A percentile compares a stretch with the other conserved stretches of the same genome.
Conservation (phyloP, 306 rosid genomes). For the Cucumis melo region DNA sequence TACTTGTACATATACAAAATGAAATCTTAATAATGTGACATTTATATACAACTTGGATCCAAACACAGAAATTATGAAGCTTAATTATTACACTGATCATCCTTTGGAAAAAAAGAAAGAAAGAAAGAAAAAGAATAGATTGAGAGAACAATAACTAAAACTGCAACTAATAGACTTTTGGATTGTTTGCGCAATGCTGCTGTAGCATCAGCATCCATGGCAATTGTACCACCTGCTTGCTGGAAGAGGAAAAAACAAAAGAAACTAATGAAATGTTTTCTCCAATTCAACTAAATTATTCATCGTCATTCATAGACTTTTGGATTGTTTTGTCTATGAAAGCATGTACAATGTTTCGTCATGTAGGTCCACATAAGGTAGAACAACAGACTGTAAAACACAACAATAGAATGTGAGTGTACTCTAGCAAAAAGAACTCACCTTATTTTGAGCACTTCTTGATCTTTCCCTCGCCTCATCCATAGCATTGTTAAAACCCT, state of each 20-base stretch:
- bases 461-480: constrained; percentile 93
- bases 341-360: background rate
- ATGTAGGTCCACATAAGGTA: background rate
- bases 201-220: constrained; percentile 91
- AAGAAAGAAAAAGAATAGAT: too few species aligned
- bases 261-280: background rate
- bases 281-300: background rate
- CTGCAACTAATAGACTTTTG: too few species aligned
- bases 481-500: constrained; percentile 71
- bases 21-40: too few species aligned
- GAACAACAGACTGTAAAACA: background rate
- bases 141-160: too few species aligned
- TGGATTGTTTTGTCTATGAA: background rate
- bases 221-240: constrained; percentile 90
- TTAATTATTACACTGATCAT: too few species aligned
- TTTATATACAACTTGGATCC: too few species aligned
- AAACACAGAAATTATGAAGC: too few species aligned
- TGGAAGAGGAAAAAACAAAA: constrained; percentile 20
- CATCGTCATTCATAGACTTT: background rate
- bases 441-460: constrained; percentile 88
- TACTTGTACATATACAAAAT: too few species aligned
- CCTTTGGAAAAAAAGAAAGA: too few species aligned
- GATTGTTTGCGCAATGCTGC: constrained; percentile 58
- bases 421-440: constrained; percentile 7
- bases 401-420: background rate